Evolutionary conservation across 768 basidiomycete species (phyloP), one percentile per base, ranked within the genome.

Genomic region (Boletus pseudopeckii): DNA sequence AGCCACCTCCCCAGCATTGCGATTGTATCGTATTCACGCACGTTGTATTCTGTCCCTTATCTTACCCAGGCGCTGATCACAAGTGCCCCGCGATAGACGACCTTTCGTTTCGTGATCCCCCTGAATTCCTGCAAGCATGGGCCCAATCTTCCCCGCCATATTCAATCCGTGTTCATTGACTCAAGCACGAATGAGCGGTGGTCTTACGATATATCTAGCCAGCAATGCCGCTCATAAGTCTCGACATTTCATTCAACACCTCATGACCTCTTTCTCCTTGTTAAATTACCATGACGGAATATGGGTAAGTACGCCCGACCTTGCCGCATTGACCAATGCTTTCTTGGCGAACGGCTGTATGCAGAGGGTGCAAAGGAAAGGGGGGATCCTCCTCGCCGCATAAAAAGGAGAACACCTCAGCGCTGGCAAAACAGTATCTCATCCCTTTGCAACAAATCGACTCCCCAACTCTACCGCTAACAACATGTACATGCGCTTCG

Each of bases 401-500:
- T 64, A 64, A 64, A 55, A 54, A 17, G 41, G 11, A 22, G 15
- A 24, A 6, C 11, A 7, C 0, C 9, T 45, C 20, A 50, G 6
- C 33, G 44, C 26, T 49, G 43, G 37, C n/a, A 22, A 43, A 55
- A 34, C 14, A 20, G 20, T 9, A 20, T 37, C 32, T 13, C 34
- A 40, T 41, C 17, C 41, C 28, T 41, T 28, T 44, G 24, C 17
- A 50, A 38, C 39, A 40, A 18, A 6, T 20, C 18, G 34, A 30
- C 17, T 7, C 32, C 45, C 20, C 37, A 18, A 18, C n/a, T 18
- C 9, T 18, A 28, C 14, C 6, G 7, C 24, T 34, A 36, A 5
- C 44, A 44, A 41, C 6, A 64, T 64, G 62, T 48, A 15, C 32
- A 18, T 34, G 18, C 48, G 48, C 36, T 34, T 54, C 22, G 38